A percentile compares a stretch with the other conserved stretches of the same genome.
These are phyloP conservation scores for Globisporangium paroecandrum DNA, from an alignment of 352 stramenopile species.

Conservation along the genomic window DNA sequence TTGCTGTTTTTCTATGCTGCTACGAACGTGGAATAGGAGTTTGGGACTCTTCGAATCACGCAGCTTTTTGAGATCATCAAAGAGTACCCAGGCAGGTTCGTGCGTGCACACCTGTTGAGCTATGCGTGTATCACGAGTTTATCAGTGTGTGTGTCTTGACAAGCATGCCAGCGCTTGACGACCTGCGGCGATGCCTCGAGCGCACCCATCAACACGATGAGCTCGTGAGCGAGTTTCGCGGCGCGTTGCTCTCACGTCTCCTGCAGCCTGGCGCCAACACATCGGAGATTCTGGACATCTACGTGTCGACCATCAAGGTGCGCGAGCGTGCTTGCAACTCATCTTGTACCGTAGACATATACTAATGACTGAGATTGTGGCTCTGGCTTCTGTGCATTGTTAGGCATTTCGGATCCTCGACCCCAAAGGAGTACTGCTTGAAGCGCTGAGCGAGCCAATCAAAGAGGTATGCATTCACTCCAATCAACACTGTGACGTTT, in stretches of 20 bases:
- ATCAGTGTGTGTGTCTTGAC: not conserved
- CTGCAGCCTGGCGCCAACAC: constrained; percentile 96
- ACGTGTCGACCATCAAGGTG: constrained; percentile 96
- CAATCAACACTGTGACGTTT: not conserved
- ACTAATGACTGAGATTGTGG: not conserved
- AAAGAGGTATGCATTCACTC: constrained; percentile 45
- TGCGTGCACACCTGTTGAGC: not conserved
- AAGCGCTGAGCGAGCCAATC: constrained; percentile 63
- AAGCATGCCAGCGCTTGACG: constrained; percentile 69
- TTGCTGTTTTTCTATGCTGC: not conserved
- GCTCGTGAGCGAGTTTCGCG: constrained; percentile 75
- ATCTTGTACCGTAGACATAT: no score
- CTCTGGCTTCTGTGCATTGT: not conserved
- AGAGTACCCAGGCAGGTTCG: constrained; percentile 92
- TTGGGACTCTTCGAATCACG: constrained; percentile 74
- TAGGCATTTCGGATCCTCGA: constrained; percentile 92
- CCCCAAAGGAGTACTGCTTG: constrained; percentile 88
- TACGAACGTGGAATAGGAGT: constrained; percentile 30
- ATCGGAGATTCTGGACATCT: constrained; percentile 96
- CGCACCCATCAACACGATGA: constrained; percentile 82
- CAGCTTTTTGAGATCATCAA: constrained; percentile 97
- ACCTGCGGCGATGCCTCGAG: constrained; percentile 72
- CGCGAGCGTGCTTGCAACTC: not conserved
- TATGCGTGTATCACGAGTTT: not conserved
- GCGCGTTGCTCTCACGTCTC: constrained; percentile 79